Base-by-base conservation (phyloP, 2,329 filamentous ascomycete genomes). In the Geosmithia putterillii region DNA sequence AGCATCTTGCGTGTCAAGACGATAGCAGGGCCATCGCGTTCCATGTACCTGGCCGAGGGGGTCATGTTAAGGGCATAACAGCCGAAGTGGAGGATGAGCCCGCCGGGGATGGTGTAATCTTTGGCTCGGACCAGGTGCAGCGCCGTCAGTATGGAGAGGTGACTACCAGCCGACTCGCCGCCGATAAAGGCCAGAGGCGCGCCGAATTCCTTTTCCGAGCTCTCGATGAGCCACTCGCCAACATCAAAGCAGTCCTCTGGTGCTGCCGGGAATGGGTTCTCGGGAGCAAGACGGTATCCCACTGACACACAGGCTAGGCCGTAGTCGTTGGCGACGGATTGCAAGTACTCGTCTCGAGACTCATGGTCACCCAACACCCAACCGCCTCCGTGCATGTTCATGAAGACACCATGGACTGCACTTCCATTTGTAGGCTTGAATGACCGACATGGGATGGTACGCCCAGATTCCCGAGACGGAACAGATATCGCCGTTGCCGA, bases 321-420 rank as follows among this genome's bases (percentile, higher is more conserved):
- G 25, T 76, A 79, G 52, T 73, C 74, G 63, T 73, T 78, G 17
- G 75, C 86, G 18, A 73, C 70, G 10, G 63, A 59, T 51, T 84
- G 73, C 47, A 94, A 63, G 36, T 18, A 40, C 17, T 20, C 17
- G 25, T 45, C 44, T 15, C 21, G 32, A 7, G 19, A 36, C 32
- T 20, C 19, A 28, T 42, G 32, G 28, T 42, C 41, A 9, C 12
- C n/a, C 12, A 42, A 18, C 7, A 37, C 32, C 28, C 28, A 42
- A 6, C 41, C 41, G 19, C 41, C 41, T 6, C 41, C 41, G 34
- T 42, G 41, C 18, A 42, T 42, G 41, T 42, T 28, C 41, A 42
- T 37, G n/a, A 21, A 42, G 18, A 42, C 41, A 7, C 41, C 41
- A 4, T 14, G 28, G 9, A 37, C 21, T 7, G 32, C 18, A 20